Evolutionary conservation across 2,329 filamentous ascomycete species (phyloP).

Genomic region (Monosporascus sp.): DNA sequence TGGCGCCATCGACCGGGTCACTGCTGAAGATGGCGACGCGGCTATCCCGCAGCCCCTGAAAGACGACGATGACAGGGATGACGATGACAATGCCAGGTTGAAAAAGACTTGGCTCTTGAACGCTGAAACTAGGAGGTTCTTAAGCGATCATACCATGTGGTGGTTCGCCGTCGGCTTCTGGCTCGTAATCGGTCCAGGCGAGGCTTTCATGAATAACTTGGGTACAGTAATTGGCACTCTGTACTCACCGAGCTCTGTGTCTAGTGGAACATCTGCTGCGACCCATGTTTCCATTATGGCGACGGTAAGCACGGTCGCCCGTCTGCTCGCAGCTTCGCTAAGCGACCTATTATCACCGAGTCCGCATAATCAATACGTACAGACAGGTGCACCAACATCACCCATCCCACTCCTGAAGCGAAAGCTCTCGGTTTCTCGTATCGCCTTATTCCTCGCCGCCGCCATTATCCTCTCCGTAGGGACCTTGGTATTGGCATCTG

Average conservation of each 20-base stretch:
- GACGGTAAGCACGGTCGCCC: conserved; percentile 81
- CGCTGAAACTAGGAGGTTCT: conserved; percentile 78
- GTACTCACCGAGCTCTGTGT: conserved; percentile 50
- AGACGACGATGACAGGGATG: conserved; percentile 28
- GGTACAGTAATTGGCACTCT: conserved; percentile 89
- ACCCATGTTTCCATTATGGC: conserved; percentile 93
- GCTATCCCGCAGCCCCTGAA: conserved; percentile 32
- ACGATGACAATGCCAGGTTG: conserved; percentile 45
- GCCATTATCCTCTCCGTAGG: conserved; percentile 69
- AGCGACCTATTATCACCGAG: conserved; percentile 79
- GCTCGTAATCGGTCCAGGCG: conserved; percentile 88
- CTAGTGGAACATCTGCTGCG: conserved; percentile 55
- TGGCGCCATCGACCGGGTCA: conserved; percentile 50
- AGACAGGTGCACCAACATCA: conserved; percentile 32
- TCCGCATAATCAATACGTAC: conserved; percentile 53
- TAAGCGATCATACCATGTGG: conserved; percentile 93
- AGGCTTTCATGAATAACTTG: conserved; percentile 96
- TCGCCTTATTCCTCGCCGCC: conserved; percentile 73
- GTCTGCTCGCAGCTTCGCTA: conserved; percentile 81
- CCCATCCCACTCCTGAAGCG: conserved; percentile 28
- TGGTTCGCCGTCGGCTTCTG: conserved; percentile 86
- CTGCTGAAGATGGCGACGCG: conserved; percentile 36
- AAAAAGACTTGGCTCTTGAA: conserved; percentile 92
- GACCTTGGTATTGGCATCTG: conserved; percentile 72
- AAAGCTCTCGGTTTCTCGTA: conserved; percentile 63